These are phyloP conservation scores for Glycyrrhiza uralensis DNA, from an alignment of 306 rosid species.

Conservation along the genomic window DNA sequence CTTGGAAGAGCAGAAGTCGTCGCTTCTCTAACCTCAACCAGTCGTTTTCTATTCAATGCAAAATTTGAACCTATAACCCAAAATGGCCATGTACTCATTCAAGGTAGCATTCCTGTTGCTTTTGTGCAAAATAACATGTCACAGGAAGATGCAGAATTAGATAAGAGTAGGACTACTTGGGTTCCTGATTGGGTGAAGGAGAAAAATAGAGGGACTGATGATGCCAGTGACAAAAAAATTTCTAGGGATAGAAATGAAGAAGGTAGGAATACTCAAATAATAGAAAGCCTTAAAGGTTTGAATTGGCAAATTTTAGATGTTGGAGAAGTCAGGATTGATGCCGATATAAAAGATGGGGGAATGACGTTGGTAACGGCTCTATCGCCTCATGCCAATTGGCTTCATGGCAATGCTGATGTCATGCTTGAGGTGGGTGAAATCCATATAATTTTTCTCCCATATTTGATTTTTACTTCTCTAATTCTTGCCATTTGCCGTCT, in stretches of 20 bases:
- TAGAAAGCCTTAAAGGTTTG: constrained; percentile 90
- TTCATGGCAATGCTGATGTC: constrained; percentile 87
- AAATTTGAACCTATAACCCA: constrained; percentile 82
- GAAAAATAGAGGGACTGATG: constrained; percentile 57
- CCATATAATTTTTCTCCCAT: constrained; percentile 13
- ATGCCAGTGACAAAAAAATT: constrained; percentile 57
- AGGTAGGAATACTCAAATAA: constrained; percentile 79
- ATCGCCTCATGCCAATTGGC: constrained; percentile 94
- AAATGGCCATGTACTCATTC: constrained; percentile 88
- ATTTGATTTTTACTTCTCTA: constrained; percentile 19
- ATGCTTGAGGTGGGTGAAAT: constrained; percentile 73
- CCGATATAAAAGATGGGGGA: constrained; percentile 97
- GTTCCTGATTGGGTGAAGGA: constrained; percentile 90
- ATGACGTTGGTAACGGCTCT: constrained; percentile 87
- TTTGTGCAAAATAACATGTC: constrained; percentile 56
- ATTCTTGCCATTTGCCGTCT: constrained; percentile 21
- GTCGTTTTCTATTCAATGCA: constrained; percentile 90
- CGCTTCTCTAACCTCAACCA: constrained; percentile 82
- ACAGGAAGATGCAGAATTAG: constrained; percentile 66
- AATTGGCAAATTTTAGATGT: constrained; percentile 88
- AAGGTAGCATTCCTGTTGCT: constrained; percentile 85
- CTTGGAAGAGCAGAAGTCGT: constrained; percentile 93
- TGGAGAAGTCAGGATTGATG: constrained; percentile 94
- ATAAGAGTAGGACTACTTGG: constrained; percentile 61
- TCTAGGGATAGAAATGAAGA: constrained; percentile 89